Base-by-base conservation (phyloP, 1,284 basidiomycete species). In the Cryptococcus depauperatus region DNA sequence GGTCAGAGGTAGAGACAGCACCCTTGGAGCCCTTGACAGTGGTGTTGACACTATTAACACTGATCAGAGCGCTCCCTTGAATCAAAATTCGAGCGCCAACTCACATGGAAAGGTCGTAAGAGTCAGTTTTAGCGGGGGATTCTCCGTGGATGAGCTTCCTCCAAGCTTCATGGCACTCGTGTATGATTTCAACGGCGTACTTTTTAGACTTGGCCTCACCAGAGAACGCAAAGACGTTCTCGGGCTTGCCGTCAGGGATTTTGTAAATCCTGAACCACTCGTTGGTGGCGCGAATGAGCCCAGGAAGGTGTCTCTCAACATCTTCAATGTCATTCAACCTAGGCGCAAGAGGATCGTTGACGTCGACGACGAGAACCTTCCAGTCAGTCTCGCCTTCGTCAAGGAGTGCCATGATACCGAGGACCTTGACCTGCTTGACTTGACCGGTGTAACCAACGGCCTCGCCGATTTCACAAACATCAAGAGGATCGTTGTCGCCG, bases 151-250 rank as follows among this genome's bases (percentile, higher is more conserved):
- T 78, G 62, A 99, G 82, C 67, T 88, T 86, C 68, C 90, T 89
- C 95, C 95, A 99, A 38, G 93, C 88, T 73, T 97, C 93, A 72
- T 98, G 85, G 75, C 89, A 93, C 74, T 99, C 95, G 74, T 93
- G 89, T 65, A 99, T 85, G 74, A 98, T 92, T 75, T 97, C 93
- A 43, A 85, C 89, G 42, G 95, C 95, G 72, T 97, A 99, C 73
- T 92, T 92, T 79, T 92, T 93, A 80, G 95, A 95, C 79, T 98
- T 99, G 58, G 93, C 93, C 76, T 99, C 95, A 48, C 95, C 95
- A 46, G 89, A 93, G 82, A 99, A 99, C 25, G 95, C 95, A 64
- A 99, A 99, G 62, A 87, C 84, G 77, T 97, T 96, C 75, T 97
- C 92, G 61, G 89, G 86, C 83, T 98, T 98, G 65, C 92, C 93